Percentiles rank a stretch among this genome's conserved stretches.
phyloP scores from a whole-genome alignment of 352 stramenopile species.

The Phytophthora crassamura region DNA sequence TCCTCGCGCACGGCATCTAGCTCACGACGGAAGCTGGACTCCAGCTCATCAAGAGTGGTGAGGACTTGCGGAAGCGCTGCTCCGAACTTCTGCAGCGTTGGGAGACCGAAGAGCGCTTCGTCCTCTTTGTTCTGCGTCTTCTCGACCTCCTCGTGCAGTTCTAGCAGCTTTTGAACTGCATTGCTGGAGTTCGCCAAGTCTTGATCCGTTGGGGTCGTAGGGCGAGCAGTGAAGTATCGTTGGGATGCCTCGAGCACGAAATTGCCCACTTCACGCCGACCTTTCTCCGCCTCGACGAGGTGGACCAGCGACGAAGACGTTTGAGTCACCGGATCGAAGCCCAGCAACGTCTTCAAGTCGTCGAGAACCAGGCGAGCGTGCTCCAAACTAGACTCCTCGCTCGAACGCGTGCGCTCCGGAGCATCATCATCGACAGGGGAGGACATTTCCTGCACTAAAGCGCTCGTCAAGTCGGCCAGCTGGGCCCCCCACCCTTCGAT shows the following conservation, averaged over 20 bases:
- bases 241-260: slow-evolving; percentile 57
- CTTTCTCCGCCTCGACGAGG: slow-evolving; percentile 52
- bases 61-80: slow-evolving; percentile 49
- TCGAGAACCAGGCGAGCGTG: slow-evolving; percentile 36
- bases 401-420: slow-evolving; percentile 27
- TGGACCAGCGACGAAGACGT: slow-evolving; percentile 63
- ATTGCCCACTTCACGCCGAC: slow-evolving; percentile 57
- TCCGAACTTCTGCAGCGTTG: slow-evolving; percentile 51
- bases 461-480: slow-evolving; percentile 33
- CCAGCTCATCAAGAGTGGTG: slow-evolving; percentile 45
- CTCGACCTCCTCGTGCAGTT: slow-evolving; percentile 47
- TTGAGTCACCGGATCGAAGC: slow-evolving; percentile 49
- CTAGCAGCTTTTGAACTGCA: slow-evolving; percentile 36
- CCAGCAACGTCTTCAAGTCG: slow-evolving; percentile 49
- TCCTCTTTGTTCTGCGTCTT: slow-evolving; percentile 67
- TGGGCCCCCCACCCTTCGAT: slow-evolving; percentile 51
- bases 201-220: not conserved
- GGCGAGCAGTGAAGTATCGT: slow-evolving; percentile 33
- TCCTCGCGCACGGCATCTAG: slow-evolving; percentile 52
- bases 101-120: slow-evolving; percentile 38
- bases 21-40: slow-evolving; percentile 52
- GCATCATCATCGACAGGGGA: slow-evolving; percentile 9
- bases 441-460: slow-evolving; percentile 49
- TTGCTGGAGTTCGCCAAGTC: not conserved
- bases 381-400: slow-evolving; percentile 33